Conservation (phyloP, 2,329 filamentous ascomycete genomes). For the Fusarium papillatum region DNA sequence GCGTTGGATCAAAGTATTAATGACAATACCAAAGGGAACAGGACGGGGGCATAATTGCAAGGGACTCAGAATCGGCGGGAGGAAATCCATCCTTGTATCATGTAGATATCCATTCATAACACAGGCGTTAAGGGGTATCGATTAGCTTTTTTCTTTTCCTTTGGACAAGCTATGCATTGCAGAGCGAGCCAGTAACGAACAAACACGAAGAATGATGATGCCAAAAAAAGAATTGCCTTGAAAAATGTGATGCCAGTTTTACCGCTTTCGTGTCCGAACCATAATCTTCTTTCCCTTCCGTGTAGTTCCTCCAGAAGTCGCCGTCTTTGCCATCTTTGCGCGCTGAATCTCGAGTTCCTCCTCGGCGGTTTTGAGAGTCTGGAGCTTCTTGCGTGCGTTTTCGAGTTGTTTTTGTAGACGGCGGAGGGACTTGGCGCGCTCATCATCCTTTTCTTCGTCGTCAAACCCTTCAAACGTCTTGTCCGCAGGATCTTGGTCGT, state of each 20-base stretch:
- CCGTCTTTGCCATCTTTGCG: conserved; percentile 75
- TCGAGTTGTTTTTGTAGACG: conserved; percentile 64
- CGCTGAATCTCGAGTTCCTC: conserved; percentile 69
- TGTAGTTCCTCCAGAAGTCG: conserved; percentile 70
- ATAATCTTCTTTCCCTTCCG: conserved; percentile 74
- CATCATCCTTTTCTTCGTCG: conserved; percentile 43
- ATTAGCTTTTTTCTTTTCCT: conserved; percentile 34
- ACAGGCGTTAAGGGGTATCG: conserved; percentile 45
- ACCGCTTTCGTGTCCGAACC: conserved; percentile 73
- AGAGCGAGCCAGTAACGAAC: conserved; percentile 38
- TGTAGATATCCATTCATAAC: conserved; percentile 41
- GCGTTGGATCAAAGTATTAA: conserved; percentile 60
- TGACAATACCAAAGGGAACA: conserved; percentile 6
- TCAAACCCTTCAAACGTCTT: conserved; percentile 42
- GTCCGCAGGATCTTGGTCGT: conserved; percentile 48
- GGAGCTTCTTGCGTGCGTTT: conserved; percentile 66
- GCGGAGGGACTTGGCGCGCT: conserved; percentile 57
- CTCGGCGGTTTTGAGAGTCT: conserved; percentile 68
- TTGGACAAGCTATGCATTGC: conserved; percentile 22
- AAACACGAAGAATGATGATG: conserved; percentile 33
- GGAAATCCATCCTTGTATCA: conserved; percentile 34
- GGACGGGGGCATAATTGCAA: not conserved
- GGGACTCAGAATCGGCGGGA: conserved; percentile 1
- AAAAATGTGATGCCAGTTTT: conserved; percentile 37
- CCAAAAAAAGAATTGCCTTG: not conserved